Evolutionary conservation across 1,284 basidiomycete species (phyloP), one percentile per base, ranked within the genome.

Genomic region (Rugosomyces carneus): DNA sequence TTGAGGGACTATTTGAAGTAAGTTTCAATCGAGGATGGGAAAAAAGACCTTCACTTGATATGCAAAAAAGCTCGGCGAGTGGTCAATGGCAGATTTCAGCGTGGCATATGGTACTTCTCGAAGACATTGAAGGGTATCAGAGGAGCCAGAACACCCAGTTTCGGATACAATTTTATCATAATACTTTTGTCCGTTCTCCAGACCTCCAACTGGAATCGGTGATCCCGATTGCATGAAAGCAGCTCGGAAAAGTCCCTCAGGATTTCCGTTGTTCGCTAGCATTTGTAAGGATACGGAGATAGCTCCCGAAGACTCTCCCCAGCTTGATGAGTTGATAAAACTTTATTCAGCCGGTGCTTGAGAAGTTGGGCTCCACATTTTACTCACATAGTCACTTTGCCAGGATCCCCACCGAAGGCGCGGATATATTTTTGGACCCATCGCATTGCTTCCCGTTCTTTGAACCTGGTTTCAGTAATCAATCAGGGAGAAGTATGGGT

Each of bases 401-500:
- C 60, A 13, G 74, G 73, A 57, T 84, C 75, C 6, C 84, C 84
- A 2, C 81, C 81, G 48, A 86, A 85, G 0, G 62, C 60, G 10
- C 60, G 48, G 38, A 87, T 81, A 54, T 85, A 80, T 53, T 77
- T 70, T 50, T 82, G 75, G 0, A 85, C 64, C 83, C 83, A 87
- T 47, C 75, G 57, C 10, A 89, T 59, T 0, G 80, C 80, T 27
- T 68, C 57, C 6, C 73, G 70, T 56, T 79, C 76, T 79, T 35
- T n/a, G 46, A 37, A 8, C 8, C 15, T 2, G n/a, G 2, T 5
- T 16, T 13, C 11, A 6, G 21, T 9, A 21, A 16, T 5, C 5
- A 37, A 2, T 37, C 10, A 21, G 1, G 5, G 36, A 35, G 1
- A 5, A 21, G n/a, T 19, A 8, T 16, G 18, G 16, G 24, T 10